A percentile compares a stretch with the other conserved stretches of the same genome.
phyloP scores from a whole-genome alignment of 768 basidiomycete genomes.

The Podaxis sp. region DNA sequence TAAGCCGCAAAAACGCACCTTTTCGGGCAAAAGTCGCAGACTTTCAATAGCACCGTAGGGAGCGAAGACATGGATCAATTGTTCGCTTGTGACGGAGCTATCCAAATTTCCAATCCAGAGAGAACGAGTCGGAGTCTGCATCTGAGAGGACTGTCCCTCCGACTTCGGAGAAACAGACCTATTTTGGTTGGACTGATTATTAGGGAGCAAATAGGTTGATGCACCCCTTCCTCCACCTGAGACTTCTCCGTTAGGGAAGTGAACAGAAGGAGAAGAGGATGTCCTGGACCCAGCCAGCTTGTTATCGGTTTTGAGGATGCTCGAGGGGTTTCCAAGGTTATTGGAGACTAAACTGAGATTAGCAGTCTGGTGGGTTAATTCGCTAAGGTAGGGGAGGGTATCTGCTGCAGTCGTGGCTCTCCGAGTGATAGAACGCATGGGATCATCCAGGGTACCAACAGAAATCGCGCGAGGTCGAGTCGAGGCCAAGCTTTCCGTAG shows the following conservation, averaged over 20 bases:
- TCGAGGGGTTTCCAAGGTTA: conserved; percentile 39
- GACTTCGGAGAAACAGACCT: conserved; percentile 84
- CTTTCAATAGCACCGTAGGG: conserved; percentile 98
- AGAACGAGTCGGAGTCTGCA: conserved; percentile 92
- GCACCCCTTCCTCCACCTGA: conserved; percentile 51
- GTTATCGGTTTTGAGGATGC: conserved; percentile 59
- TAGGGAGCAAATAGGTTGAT: conserved; percentile 66
- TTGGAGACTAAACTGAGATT: conserved; percentile 35
- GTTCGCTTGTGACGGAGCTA: conserved; percentile 89
- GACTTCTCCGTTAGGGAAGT: conserved; percentile 57
- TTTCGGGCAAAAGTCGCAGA: conserved; percentile 91
- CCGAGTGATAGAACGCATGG: conserved; percentile 67
- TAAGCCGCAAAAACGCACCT: conserved; percentile 49
- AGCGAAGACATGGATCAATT: conserved; percentile 93
- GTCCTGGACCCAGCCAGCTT: conserved; percentile 47
- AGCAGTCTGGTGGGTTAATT: conserved; percentile 44
- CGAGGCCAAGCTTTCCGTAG: conserved; percentile 63
- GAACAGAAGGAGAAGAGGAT: conserved; percentile 52
- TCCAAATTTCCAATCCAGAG: conserved; percentile 99
- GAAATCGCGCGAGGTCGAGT: conserved; percentile 80
- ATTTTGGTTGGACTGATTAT: conserved; percentile 45
- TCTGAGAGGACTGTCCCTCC: conserved; percentile 67
- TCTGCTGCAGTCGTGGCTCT: conserved; percentile 50
- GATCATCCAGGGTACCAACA: conserved; percentile 84
- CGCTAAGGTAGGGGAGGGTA: conserved; percentile 57